Conservation (phyloP, 2,329 filamentous ascomycete species). For the Colletotrichum agaves region DNA sequence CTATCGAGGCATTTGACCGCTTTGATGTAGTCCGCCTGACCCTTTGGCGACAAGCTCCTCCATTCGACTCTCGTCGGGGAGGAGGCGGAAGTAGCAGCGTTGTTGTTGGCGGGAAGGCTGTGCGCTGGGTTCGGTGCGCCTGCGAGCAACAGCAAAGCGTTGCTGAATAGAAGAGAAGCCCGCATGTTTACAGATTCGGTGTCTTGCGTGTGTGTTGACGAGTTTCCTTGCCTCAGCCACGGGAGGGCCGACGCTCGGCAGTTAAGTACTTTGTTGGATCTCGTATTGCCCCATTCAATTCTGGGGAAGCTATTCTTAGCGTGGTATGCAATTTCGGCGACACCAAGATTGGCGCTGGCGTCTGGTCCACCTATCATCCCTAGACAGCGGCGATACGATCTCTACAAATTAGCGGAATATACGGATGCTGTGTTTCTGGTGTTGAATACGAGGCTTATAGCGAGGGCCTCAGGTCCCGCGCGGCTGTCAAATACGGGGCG, state of each 20-base stretch:
- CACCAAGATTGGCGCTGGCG: background rate
- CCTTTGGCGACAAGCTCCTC: slow-evolving; percentile 4
- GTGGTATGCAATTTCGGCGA: slow-evolving; percentile 11
- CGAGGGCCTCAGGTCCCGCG: too few relatives aligned
- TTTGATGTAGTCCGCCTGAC: slow-evolving; percentile 10
- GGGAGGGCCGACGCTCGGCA: background rate
- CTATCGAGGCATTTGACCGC: slow-evolving; percentile 45
- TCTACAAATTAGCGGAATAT: background rate
- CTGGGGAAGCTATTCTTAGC: background rate
- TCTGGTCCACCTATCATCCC: background rate
- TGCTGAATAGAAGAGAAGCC: background rate
- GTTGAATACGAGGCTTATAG: too few relatives aligned
- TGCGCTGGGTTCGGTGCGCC: background rate
- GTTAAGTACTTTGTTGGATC: background rate
- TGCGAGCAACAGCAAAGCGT: background rate
- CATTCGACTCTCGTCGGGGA: slow-evolving; percentile 23
- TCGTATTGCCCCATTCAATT: background rate
- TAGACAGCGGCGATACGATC: background rate
- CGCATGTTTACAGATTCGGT: background rate
- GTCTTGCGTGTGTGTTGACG: background rate
- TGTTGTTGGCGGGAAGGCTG: background rate
- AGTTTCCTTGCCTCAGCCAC: background rate
- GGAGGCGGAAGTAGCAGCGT: background rate
- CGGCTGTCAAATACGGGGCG: too few relatives aligned
- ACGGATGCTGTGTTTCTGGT: too few relatives aligned